Evolutionary conservation across 129 eudicot genomes (phyloP).

Genomic region (Chrysanthemum makinoi): DNA sequence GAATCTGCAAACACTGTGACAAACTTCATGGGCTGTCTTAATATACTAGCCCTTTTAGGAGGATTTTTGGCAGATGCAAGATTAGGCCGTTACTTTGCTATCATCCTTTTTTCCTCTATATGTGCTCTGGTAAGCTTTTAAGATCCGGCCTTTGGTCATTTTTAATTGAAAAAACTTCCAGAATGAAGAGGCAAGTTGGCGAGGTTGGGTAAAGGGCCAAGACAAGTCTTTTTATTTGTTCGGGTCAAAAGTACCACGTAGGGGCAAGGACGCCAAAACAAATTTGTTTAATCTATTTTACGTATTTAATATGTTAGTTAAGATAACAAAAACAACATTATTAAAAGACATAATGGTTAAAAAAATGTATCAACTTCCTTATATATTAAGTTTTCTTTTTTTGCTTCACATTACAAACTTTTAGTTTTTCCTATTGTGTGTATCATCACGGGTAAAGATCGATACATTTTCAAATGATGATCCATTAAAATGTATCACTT

Average conservation of each 20-base stretch:
- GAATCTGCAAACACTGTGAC: conserved; percentile 74
- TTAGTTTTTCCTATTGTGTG: no score
- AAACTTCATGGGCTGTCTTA: conserved; percentile 82
- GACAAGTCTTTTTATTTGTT: neutral
- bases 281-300: neutral
- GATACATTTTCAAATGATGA: no score
- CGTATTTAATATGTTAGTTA: neutral
- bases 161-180: neutral
- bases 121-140: conserved; percentile 49
- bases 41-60: conserved; percentile 65
- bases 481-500: no score
- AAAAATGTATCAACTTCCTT: no score
- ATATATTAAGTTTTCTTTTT: no score
- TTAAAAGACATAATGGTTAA: neutral
- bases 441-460: no score
- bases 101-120: conserved; percentile 56
- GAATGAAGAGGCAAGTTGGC: neutral
- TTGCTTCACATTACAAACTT: no score
- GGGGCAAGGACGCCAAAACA: neutral
- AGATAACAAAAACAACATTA: neutral
- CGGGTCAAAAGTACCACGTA: neutral
- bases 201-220: neutral
- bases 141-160: neutral
- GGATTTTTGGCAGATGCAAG: conserved; percentile 80
- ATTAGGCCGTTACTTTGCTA: conserved; percentile 74